Conservation (phyloP, 139 green algal species). For the Nannochloris sp. region DNA sequence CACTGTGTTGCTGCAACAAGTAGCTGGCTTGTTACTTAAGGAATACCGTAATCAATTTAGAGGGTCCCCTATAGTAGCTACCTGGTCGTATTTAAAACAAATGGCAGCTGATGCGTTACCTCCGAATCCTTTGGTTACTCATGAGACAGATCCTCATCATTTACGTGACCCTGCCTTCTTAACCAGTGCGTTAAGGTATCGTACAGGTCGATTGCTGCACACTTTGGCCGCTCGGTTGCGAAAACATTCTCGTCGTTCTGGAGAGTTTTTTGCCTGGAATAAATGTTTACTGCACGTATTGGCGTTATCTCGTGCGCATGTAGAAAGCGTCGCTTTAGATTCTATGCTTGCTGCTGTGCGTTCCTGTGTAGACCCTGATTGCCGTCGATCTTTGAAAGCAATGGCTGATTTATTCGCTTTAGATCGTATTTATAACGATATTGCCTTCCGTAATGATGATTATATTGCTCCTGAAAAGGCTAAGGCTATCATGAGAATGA, state of each 20-base stretch:
- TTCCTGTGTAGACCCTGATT: conserved; percentile 60
- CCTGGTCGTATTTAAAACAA: conserved; percentile 49
- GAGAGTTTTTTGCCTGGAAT: conserved; percentile 75
- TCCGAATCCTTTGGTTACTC: conserved; percentile 69
- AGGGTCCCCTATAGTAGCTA: conserved; percentile 54
- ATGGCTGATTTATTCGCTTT: conserved; percentile 77
- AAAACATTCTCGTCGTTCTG: conserved; percentile 49
- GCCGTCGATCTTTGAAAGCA: conserved; percentile 47
- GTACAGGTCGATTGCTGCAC: conserved; percentile 66
- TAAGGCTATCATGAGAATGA: conserved; percentile 73
- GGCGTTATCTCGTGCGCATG: conserved; percentile 26
- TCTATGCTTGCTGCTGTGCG: conserved; percentile 45
- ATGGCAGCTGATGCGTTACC: conserved; percentile 46
- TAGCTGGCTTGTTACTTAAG: conserved; percentile 71
- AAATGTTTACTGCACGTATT: conserved; percentile 72
- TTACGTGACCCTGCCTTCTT: conserved; percentile 71
- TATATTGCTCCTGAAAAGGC: conserved; percentile 75
- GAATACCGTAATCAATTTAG: conserved; percentile 63
- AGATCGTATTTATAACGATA: conserved; percentile 60
- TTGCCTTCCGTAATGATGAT: conserved; percentile 71
- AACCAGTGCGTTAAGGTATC: conserved; percentile 44
- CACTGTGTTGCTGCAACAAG: conserved; percentile 82
- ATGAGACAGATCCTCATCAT: conserved; percentile 60
- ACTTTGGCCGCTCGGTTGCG: conserved; percentile 63
- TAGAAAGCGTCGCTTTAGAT: conserved; percentile 43